Percentiles rank a stretch among this genome's conserved stretches.
Evolutionary conservation across 2,329 filamentous ascomycete genomes (phyloP).

Genomic region (Fusarium sp.): DNA sequence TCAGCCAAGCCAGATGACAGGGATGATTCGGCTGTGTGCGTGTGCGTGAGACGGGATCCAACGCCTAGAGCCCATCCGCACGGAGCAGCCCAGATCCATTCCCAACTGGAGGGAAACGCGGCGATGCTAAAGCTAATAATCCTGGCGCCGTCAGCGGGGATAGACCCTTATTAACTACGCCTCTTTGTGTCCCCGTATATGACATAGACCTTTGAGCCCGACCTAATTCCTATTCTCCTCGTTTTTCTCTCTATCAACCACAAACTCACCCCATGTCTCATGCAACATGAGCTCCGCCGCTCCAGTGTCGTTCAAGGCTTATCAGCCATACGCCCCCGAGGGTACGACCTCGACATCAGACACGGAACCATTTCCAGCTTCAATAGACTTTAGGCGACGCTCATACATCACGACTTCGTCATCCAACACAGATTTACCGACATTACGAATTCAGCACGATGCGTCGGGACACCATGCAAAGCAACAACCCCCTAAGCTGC

Average conservation of each 20-base stretch:
- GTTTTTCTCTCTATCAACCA: background rate
- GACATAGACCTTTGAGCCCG: background rate
- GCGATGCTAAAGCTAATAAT: background rate
- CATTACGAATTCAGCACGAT: background rate
- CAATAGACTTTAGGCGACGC: constrained; percentile 2
- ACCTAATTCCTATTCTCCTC: background rate
- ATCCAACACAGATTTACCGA: background rate
- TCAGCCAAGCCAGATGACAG: background rate
- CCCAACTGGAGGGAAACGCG: background rate
- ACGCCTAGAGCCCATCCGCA: background rate
- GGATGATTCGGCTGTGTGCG: background rate
- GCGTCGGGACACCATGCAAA: background rate
- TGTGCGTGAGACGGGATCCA: background rate
- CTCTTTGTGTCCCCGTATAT: background rate
- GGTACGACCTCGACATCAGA: background rate
- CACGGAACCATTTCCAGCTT: background rate
- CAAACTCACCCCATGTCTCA: background rate
- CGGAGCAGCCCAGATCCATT: background rate
- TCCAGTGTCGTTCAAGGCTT: background rate
- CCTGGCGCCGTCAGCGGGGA: background rate
- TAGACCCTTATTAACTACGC: background rate
- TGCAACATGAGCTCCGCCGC: constrained; percentile 8
- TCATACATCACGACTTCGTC: constrained; percentile 10
- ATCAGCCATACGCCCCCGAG: background rate
- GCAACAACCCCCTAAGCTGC: background rate